A percentile compares a stretch with the other conserved stretches of the same genome.
phyloP scores from a whole-genome alignment of 2,329 filamentous ascomycete genomes.

The Cladosporium phlei region DNA sequence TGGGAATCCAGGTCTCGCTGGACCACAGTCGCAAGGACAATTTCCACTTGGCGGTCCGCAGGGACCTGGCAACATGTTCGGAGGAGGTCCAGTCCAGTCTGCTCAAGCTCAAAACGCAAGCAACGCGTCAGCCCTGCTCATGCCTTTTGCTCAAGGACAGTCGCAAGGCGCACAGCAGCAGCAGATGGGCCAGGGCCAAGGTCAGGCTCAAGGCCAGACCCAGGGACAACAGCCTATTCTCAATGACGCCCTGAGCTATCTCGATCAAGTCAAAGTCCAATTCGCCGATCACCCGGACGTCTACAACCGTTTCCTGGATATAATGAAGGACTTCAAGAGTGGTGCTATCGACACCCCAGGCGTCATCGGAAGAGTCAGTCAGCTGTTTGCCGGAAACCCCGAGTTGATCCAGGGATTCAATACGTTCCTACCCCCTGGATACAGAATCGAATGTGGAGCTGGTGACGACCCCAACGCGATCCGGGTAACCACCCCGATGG shows the following conservation, averaged over 20 bases:
- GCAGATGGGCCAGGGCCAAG: conserved; percentile 23
- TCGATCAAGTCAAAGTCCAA: conserved; percentile 97
- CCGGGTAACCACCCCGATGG: conserved; percentile 92
- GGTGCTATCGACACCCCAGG: conserved; percentile 97
- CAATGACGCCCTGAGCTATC: conserved; percentile 84
- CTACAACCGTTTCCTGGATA: conserved; percentile 93
- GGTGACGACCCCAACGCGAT: conserved; percentile 95
- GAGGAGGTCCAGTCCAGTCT: conserved; percentile 66
- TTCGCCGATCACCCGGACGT: conserved; percentile 96
- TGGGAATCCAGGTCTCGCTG: conserved; percentile 50
- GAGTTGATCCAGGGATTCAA: conserved; percentile 90
- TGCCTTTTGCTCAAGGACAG: conserved; percentile 37
- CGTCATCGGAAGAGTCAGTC: conserved; percentile 93
- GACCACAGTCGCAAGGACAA: conserved; percentile 40
- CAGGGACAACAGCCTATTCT: conserved; percentile 83
- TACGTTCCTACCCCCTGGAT: conserved; percentile 89
- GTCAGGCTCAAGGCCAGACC: conserved; percentile 46
- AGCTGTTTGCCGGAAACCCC: conserved; percentile 91
- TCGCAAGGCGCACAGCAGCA: conserved; percentile 26
- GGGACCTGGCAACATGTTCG: conserved; percentile 62
- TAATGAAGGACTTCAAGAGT: conserved; percentile 99
- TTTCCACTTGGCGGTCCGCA: conserved; percentile 54
- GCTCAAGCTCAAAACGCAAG: conserved; percentile 48
- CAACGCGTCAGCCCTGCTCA: conserved; percentile 43
- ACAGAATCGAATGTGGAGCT: conserved; percentile 91